A percentile compares a stretch with the other conserved stretches of the same genome.
These are phyloP conservation scores for Plasmodium adleri DNA, from an alignment of 169 alveolate genomes.

Conservation along the genomic window DNA sequence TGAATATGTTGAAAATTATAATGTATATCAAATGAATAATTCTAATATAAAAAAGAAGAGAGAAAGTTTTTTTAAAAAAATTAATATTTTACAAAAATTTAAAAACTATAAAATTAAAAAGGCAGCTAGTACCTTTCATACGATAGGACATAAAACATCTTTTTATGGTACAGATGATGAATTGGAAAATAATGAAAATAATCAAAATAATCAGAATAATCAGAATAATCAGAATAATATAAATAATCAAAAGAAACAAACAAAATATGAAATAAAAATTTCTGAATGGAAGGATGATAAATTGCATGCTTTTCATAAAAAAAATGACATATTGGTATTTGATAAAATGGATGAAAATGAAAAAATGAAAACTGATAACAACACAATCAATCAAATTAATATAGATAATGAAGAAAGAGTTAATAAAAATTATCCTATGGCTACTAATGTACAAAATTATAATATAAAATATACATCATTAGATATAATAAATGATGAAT, in stretches of 20 bases:
- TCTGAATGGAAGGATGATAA: slow-evolving; percentile 5
- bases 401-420: not conserved
- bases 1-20: not conserved
- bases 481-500: not conserved
- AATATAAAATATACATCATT: no score
- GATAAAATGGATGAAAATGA: not conserved
- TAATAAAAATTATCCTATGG: not conserved
- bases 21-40: slow-evolving; percentile 3
- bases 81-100: slow-evolving; percentile 60
- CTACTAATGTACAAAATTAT: no score
- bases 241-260: slow-evolving; percentile 14
- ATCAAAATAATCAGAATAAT: not conserved
- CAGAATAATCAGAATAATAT: not conserved
- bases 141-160: slow-evolving; percentile 5
- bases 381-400: not conserved
- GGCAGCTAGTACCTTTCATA: slow-evolving; percentile 46
- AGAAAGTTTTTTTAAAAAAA: slow-evolving; percentile 75
- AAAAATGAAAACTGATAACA: not conserved
- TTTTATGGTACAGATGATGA: slow-evolving; percentile 4
- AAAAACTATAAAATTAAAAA: slow-evolving; percentile 59
- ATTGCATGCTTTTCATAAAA: not conserved
- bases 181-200: not conserved
- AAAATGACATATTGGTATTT: not conserved
- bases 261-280: not conserved
- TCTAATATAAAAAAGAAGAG: slow-evolving; percentile 36